These are phyloP conservation scores for Aspergillus ochraceus DNA, from an alignment of 2,329 filamentous ascomycete species.

Conservation along the genomic window DNA sequence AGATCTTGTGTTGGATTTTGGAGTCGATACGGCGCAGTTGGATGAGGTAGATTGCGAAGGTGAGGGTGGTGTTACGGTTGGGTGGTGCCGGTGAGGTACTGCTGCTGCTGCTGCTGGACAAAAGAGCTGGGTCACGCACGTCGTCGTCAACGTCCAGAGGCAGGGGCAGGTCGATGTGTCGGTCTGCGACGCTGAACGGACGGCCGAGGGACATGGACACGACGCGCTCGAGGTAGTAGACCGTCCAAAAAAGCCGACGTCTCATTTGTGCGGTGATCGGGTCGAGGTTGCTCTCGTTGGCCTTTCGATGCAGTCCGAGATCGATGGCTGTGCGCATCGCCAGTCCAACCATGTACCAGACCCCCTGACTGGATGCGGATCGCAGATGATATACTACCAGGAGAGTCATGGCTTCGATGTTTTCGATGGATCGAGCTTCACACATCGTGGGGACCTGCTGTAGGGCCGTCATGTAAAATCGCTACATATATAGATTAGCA, in stretches of 20 bases:
- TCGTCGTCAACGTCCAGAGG: conserved; percentile 48
- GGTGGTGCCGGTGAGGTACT: conserved; percentile 25
- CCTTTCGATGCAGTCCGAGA: conserved; percentile 52
- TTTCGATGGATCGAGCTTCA: conserved; percentile 51
- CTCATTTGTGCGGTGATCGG: conserved; percentile 47
- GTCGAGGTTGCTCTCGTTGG: conserved; percentile 44
- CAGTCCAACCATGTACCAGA: conserved; percentile 57
- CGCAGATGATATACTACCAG: conserved; percentile 54
- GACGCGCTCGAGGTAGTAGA: conserved; percentile 52
- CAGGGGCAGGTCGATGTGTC: conserved; percentile 52
- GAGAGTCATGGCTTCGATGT: conserved; percentile 55
- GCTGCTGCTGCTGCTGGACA: conserved; percentile 18
- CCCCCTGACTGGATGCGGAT: conserved; percentile 51
- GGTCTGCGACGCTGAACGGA: conserved; percentile 52
- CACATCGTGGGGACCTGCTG: conserved; percentile 51
- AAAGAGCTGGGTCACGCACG: conserved; percentile 37
- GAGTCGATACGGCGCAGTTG: conserved; percentile 51
- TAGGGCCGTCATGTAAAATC: conserved; percentile 52
- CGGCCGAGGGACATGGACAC: conserved; percentile 54
- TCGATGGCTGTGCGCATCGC: conserved; percentile 57
- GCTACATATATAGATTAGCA: conserved; percentile 27
- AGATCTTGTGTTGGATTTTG: conserved; percentile 54
- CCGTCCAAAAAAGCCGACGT: conserved; percentile 53
- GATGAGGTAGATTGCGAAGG: conserved; percentile 47
- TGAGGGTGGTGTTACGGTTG: conserved; percentile 37